Percentiles rank a stretch among this genome's conserved stretches.
phyloP scores from a whole-genome alignment of 169 alveolate species.

The Cryptosporidium canis region DNA sequence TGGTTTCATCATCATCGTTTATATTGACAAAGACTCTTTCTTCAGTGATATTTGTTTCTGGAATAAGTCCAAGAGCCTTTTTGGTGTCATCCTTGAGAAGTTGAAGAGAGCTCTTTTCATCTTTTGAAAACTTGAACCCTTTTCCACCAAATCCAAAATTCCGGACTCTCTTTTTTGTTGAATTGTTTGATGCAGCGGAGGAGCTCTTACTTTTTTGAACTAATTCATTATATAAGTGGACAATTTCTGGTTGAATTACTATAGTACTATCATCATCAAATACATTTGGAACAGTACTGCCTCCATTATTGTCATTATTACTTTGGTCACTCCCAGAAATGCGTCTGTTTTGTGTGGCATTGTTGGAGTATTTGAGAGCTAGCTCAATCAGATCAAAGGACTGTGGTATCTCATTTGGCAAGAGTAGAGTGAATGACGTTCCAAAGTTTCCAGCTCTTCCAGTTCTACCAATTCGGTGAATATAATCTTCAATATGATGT shows the following conservation, averaged over 20 bases:
- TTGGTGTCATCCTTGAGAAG: conserved; percentile 70
- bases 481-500: conserved; percentile 98
- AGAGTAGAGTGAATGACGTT: conserved; percentile 95
- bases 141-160: conserved; percentile 71
- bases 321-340: background rate
- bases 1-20: background rate
- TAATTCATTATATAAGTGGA: background rate
- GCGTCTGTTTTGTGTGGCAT: background rate
- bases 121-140: conserved; percentile 61
- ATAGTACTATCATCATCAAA: conserved; percentile 15
- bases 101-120: conserved; percentile 60
- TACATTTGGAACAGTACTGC: background rate
- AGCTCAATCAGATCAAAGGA: conserved; percentile 63
- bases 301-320: background rate
- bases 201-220: background rate
- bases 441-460: conserved; percentile 99
- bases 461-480: conserved; percentile 99
- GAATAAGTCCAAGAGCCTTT: conserved; percentile 65
- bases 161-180: conserved; percentile 19
- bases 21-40: conserved; percentile 7
- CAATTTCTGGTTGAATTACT: conserved; percentile 5
- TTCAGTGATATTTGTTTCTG: conserved; percentile 29
- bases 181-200: background rate
- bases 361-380: conserved; percentile 19
- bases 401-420: conserved; percentile 84